Evolutionary conservation across 305 asterid genomes (phyloP).

Genomic region (Rubia tinctorum): DNA sequence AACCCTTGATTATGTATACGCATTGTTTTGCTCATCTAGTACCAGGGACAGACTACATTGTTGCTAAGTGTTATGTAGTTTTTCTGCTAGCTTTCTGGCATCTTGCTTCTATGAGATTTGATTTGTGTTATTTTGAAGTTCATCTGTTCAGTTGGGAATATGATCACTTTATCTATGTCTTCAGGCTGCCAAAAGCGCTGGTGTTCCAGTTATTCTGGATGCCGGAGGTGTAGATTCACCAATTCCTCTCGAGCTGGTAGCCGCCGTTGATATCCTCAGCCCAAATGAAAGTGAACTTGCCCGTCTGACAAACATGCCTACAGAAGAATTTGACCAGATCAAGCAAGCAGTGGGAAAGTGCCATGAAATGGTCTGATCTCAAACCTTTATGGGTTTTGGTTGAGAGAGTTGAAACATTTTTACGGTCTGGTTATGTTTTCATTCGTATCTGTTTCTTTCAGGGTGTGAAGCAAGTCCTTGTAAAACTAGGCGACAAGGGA

Average conservation of each 20-base stretch:
- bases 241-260: conserved; percentile 62
- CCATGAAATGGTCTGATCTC: conserved; percentile 61
- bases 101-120: not conserved
- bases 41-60: not conserved
- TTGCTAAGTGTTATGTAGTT: not conserved
- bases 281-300: conserved; percentile 93
- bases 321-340: conserved; percentile 77
- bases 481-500: conserved; percentile 88
- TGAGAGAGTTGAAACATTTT: not conserved
- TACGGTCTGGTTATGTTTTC: not conserved
- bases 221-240: conserved; percentile 93
- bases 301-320: conserved; percentile 75
- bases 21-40: not conserved
- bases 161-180: conserved; percentile 16
- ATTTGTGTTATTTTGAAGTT: not conserved
- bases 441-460: conserved; percentile 17
- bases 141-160: not conserved
- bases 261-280: conserved; percentile 64
- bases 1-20: not conserved
- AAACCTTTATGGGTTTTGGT: not conserved
- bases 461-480: conserved; percentile 91
- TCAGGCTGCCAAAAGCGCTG: conserved; percentile 78
- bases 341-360: conserved; percentile 70
- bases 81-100: not conserved
- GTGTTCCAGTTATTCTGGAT: conserved; percentile 87